Conservation (phyloP, 805 yeast species). For the Metschnikowia similis region DNA sequence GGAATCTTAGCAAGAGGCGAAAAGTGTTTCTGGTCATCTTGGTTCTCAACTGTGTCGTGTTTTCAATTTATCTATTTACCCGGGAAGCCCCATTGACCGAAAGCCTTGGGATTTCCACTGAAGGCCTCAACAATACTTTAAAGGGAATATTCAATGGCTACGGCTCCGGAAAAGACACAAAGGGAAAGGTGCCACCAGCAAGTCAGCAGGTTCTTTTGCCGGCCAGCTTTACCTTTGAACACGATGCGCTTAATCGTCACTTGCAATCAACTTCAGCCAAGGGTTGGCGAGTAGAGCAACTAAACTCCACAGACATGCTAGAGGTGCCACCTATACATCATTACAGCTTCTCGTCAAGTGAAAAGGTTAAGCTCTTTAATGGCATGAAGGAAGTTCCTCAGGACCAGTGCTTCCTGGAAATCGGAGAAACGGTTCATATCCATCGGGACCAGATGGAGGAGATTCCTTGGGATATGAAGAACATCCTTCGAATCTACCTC, state of each 20-base stretch:
- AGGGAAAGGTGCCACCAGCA: background rate
- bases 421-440: background rate
- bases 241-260: conserved; percentile 1
- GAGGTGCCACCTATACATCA: conserved; percentile 4
- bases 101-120: too few relatives aligned
- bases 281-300: conserved; percentile 2
- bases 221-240: conserved; percentile 5
- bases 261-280: conserved; percentile 7
- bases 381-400: background rate
- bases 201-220: conserved; percentile 8
- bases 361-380: background rate
- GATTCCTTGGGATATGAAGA: conserved; percentile 5
- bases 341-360: background rate
- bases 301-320: background rate
- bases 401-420: background rate
- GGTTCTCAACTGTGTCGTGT: too few relatives aligned
- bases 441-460: conserved; percentile 2
- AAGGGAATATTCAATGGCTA: too few relatives aligned
- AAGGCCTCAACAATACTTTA: too few relatives aligned
- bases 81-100: too few relatives aligned
- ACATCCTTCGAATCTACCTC: conserved; percentile 1
- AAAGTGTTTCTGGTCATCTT: too few relatives aligned
- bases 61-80: too few relatives aligned
- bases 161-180: background rate
- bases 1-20: too few relatives aligned